Conservation (phyloP, 805 yeast species). For the Brettanomyces nanus region DNA sequence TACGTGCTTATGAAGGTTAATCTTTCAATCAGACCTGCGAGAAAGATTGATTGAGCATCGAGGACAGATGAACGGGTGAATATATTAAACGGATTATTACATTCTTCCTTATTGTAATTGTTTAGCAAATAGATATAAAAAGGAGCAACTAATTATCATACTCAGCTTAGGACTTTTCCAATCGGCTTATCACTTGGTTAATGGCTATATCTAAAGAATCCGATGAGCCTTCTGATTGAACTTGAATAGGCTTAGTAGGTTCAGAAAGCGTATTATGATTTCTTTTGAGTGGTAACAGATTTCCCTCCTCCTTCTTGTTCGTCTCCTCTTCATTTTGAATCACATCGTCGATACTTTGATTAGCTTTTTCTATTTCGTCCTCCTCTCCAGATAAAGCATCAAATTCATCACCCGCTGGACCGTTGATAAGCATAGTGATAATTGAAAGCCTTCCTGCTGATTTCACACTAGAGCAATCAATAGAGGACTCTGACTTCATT, state of each 20-base stretch:
- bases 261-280: too few species aligned
- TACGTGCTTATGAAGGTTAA: slow-evolving; percentile 42
- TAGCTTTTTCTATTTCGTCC: slow-evolving; percentile 2
- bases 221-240: too few species aligned
- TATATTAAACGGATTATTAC: too few species aligned
- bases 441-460: slow-evolving; percentile 4
- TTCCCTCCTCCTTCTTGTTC: neutral
- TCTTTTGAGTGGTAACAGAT: too few species aligned
- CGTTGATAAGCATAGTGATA: slow-evolving; percentile 18
- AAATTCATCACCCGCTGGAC: slow-evolving; percentile 7
- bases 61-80: neutral
- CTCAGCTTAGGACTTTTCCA: too few species aligned
- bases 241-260: too few species aligned
- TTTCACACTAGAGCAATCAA: neutral
- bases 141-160: too few species aligned
- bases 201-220: slow-evolving; percentile 1
- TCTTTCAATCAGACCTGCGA: slow-evolving; percentile 20
- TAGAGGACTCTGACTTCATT: neutral
- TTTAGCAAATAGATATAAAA: neutral
- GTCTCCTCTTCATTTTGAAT: slow-evolving; percentile 6
- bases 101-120: neutral
- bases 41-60: neutral
- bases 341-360: slow-evolving; percentile 4
- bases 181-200: neutral
- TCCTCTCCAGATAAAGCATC: slow-evolving; percentile 3